These are phyloP conservation scores for Cutaneotrichosporon sp. DNA, from an alignment of 1,284 basidiomycete genomes.

Conservation along the genomic window DNA sequence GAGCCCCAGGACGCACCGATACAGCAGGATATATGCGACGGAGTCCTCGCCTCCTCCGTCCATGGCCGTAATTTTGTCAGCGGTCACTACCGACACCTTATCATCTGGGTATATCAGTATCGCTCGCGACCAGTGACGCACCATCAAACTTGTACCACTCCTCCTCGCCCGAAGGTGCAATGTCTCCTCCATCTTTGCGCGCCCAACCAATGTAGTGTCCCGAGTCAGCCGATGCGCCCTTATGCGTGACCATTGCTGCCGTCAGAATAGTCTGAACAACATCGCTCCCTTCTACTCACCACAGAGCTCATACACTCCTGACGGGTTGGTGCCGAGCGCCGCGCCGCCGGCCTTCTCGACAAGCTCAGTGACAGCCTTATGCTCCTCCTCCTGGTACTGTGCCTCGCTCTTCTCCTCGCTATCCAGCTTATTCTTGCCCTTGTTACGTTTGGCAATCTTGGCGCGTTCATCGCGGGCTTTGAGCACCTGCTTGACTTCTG, in stretches of 20 bases:
- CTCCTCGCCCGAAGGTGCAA: constrained; percentile 34
- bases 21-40: constrained; percentile 79
- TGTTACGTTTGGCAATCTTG: constrained; percentile 72
- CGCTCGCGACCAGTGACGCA: too few species aligned
- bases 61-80: constrained; percentile 71
- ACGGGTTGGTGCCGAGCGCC: constrained; percentile 28
- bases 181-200: constrained; percentile 31
- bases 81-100: constrained; percentile 58
- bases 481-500: constrained; percentile 69
- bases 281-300: constrained; percentile 44
- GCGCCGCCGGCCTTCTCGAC: constrained; percentile 24
- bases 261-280: not conserved
- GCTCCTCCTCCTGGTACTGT: constrained; percentile 45
- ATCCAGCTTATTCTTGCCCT: constrained; percentile 36
- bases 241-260: constrained; percentile 88
- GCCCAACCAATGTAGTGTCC: constrained; percentile 84
- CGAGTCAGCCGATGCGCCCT: constrained; percentile 87
- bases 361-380: constrained; percentile 21
- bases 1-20: constrained; percentile 57
- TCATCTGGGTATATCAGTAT: too few species aligned
- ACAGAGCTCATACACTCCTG: constrained; percentile 47
- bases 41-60: constrained; percentile 81
- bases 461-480: constrained; percentile 78
- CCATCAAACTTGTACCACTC: constrained; percentile 67
- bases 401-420: constrained; percentile 34